A percentile compares a stretch with the other conserved stretches of the same genome.
These are phyloP conservation scores for Candida parachauliodes DNA, from an alignment of 805 yeast genomes.

Conservation along the genomic window DNA sequence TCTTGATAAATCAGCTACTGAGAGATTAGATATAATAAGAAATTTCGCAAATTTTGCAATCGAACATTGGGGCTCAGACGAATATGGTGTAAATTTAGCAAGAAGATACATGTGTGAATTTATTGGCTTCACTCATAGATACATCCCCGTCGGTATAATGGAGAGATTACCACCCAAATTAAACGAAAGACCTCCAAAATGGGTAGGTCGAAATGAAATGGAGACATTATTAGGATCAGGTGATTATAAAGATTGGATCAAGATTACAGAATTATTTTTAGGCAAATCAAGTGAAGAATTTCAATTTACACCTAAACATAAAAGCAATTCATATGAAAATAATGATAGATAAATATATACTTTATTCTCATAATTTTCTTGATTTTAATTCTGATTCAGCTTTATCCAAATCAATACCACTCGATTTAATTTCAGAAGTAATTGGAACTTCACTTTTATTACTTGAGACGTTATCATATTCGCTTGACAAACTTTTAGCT, in stretches of 20 bases:
- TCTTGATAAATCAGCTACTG: constrained; percentile 85
- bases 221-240: constrained; percentile 85
- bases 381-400: constrained; percentile 3
- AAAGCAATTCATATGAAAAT: constrained; percentile 71
- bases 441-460: constrained; percentile 6
- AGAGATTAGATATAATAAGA: constrained; percentile 73
- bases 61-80: constrained; percentile 98
- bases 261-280: constrained; percentile 88
- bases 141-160: constrained; percentile 89
- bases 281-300: constrained; percentile 80
- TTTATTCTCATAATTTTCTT: constrained; percentile 3
- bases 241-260: constrained; percentile 93
- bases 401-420: constrained; percentile 3
- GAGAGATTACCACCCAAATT: constrained; percentile 84
- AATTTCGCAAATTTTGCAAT: constrained; percentile 76
- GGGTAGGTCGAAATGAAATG: constrained; percentile 89
- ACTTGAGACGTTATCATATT: constrained; percentile 48
- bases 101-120: constrained; percentile 93
- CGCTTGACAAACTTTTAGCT: constrained; percentile 60
- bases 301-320: constrained; percentile 88
- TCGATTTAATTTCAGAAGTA: constrained; percentile 11
- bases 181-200: constrained; percentile 90
- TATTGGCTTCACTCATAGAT: constrained; percentile 88
- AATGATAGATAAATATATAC: background rate
- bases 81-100: constrained; percentile 82